Conservation (phyloP, 768 basidiomycete genomes). For the Pilatotrama ljubarskyi region DNA sequence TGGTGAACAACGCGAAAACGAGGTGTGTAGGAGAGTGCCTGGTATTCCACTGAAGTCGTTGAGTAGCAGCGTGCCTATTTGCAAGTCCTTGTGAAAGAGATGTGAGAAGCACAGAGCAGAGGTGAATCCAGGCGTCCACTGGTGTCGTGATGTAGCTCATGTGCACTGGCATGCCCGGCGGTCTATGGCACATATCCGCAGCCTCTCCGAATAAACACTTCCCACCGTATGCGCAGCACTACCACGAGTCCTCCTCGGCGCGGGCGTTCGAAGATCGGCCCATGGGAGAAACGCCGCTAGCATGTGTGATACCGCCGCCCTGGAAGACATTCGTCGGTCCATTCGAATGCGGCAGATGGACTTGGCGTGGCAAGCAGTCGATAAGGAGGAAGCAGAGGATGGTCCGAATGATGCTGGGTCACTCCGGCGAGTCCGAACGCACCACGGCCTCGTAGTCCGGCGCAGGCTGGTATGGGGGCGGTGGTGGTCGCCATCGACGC, state of each 20-base stretch:
- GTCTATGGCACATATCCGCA: background rate
- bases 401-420: background rate
- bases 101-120: background rate
- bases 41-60: slow-evolving; percentile 4
- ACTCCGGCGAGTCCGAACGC: slow-evolving; percentile 1
- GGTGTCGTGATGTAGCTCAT: background rate
- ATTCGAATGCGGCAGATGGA: too few species aligned
- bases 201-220: background rate
- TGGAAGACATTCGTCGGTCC: background rate
- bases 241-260: background rate
- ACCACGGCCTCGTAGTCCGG: slow-evolving; percentile 45
- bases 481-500: slow-evolving; percentile 41
- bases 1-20: background rate
- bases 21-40: background rate
- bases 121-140: too few species aligned
- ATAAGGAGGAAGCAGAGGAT: background rate
- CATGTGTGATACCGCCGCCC: background rate
- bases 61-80: background rate
- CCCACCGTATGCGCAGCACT: background rate
- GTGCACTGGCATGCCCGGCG: too few species aligned
- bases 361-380: too few species aligned
- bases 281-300: background rate
- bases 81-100: background rate
- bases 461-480: slow-evolving; percentile 53
- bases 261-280: background rate